Conservation (phyloP, 2,329 filamentous ascomycete species). For the Cladophialophora exuberans region DNA sequence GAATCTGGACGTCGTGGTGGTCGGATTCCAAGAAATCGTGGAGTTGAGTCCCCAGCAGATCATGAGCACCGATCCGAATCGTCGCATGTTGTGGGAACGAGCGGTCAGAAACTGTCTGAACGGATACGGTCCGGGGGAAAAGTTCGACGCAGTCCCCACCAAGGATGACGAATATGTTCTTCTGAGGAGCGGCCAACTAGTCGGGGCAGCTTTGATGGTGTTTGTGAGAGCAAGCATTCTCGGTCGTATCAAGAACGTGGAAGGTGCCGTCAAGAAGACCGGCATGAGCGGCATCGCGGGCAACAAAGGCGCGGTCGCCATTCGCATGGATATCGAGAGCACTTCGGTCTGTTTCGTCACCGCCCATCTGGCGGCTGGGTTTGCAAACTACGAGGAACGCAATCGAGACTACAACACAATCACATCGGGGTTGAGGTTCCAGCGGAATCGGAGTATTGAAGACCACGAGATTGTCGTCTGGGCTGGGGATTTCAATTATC, state of each 20-base stretch:
- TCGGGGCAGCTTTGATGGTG: conserved; percentile 88
- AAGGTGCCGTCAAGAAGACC: conserved; percentile 88
- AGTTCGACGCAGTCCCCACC: conserved; percentile 38
- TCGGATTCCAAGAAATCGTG: conserved; percentile 98
- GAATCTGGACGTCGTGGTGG: conserved; percentile 84
- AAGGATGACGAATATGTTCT: conserved; percentile 82
- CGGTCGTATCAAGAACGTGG: conserved; percentile 88
- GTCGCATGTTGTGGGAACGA: conserved; percentile 83
- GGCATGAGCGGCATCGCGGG: conserved; percentile 96
- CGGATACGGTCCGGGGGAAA: conserved; percentile 59
- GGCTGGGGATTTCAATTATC: conserved; percentile 98
- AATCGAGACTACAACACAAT: conserved; percentile 94
- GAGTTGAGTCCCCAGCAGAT: conserved; percentile 96
- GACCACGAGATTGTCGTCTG: conserved; percentile 91
- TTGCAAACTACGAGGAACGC: conserved; percentile 93
- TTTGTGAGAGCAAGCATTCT: conserved; percentile 82
- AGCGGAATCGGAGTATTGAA: conserved; percentile 85
- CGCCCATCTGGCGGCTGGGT: conserved; percentile 92
- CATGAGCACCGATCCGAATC: conserved; percentile 93
- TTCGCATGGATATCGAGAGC: conserved; percentile 91
- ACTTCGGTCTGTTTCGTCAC: conserved; percentile 95
- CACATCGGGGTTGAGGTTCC: conserved; percentile 82
- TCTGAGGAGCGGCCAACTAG: conserved; percentile 87
- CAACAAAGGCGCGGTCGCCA: conserved; percentile 96
- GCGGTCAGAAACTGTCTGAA: conserved; percentile 81